Evolutionary conservation across 169 alveolate genomes (phyloP).

Genomic region (Cryptosporidium parvum): DNA sequence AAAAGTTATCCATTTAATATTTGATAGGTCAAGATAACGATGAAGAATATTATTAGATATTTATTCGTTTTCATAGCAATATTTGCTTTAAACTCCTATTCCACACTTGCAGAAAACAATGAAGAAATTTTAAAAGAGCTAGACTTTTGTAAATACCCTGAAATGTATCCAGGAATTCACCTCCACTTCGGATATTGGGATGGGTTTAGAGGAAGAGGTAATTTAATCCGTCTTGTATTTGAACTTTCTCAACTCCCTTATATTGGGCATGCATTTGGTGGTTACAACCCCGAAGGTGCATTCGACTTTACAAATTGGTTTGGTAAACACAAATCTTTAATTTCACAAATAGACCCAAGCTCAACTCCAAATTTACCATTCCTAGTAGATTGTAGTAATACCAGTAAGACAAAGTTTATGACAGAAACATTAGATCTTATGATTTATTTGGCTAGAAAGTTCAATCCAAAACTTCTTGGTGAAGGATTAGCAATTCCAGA

Average conservation of each 20-base stretch:
- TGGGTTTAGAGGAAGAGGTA: conserved; percentile 68
- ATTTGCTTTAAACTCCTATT: background rate
- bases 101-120: background rate
- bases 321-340: conserved; percentile 14
- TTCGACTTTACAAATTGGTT: conserved; percentile 56
- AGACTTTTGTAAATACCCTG: conserved; percentile 51
- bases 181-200: conserved; percentile 67
- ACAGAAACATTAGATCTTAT: conserved; percentile 50
- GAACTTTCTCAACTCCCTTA: conserved; percentile 48
- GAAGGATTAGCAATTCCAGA: conserved; percentile 32
- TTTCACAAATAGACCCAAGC: conserved; percentile 43
- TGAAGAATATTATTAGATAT: background rate
- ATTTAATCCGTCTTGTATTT: conserved; percentile 32
- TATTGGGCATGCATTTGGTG: conserved; percentile 60
- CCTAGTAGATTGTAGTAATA: conserved; percentile 62
- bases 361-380: conserved; percentile 55
- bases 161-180: conserved; percentile 23
- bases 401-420: conserved; percentile 43
- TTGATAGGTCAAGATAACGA: background rate
- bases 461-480: conserved; percentile 43
- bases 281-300: conserved; percentile 55
- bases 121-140: conserved; percentile 21
- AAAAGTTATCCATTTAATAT: background rate
- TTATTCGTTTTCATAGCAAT: background rate
- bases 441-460: conserved; percentile 61